Evolutionary conservation across 2,329 filamentous ascomycete species (phyloP).

Genomic region (Polytolypa hystricis): DNA sequence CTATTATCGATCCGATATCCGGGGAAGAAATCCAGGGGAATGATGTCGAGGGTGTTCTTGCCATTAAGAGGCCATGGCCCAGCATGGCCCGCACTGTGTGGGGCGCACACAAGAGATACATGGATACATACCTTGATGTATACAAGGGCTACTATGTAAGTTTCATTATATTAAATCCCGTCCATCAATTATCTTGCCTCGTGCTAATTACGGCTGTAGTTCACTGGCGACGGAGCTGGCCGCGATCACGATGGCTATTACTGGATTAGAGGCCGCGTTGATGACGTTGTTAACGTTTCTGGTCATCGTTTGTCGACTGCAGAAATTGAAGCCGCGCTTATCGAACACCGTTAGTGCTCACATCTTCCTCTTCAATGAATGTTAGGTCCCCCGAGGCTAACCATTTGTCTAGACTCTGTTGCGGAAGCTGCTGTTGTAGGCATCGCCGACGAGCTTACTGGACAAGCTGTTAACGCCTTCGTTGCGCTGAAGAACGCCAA

Average conservation of each 20-base stretch:
- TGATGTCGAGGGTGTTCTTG: conserved; percentile 91
- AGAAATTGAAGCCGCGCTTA: conserved; percentile 92
- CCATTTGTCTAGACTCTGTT: conserved; percentile 46
- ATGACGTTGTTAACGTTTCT: conserved; percentile 96
- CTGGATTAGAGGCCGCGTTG: conserved; percentile 97
- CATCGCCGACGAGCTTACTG: conserved; percentile 83
- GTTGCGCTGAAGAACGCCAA: conserved; percentile 81
- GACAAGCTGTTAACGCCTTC: conserved; percentile 95
- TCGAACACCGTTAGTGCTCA: conserved; percentile 64
- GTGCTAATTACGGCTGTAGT: conserved; percentile 23
- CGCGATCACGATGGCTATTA: conserved; percentile 98
- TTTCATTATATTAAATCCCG: conserved; percentile 13
- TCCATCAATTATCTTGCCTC: not conserved
- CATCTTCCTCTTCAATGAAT: not conserved
- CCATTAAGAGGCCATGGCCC: conserved; percentile 96
- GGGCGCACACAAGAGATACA: conserved; percentile 94
- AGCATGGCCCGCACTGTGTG: conserved; percentile 98
- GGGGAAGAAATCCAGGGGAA: conserved; percentile 90
- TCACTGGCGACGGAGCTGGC: conserved; percentile 68
- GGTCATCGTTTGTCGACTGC: conserved; percentile 93
- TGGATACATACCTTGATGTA: conserved; percentile 96
- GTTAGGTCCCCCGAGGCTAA: conserved; percentile 14
- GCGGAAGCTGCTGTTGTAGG: conserved; percentile 94
- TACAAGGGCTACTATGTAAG: conserved; percentile 97
- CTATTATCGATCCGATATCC: conserved; percentile 91